Evolutionary conservation across 257 asterid species (phyloP).

Genomic region (Verbascum thapsus): DNA sequence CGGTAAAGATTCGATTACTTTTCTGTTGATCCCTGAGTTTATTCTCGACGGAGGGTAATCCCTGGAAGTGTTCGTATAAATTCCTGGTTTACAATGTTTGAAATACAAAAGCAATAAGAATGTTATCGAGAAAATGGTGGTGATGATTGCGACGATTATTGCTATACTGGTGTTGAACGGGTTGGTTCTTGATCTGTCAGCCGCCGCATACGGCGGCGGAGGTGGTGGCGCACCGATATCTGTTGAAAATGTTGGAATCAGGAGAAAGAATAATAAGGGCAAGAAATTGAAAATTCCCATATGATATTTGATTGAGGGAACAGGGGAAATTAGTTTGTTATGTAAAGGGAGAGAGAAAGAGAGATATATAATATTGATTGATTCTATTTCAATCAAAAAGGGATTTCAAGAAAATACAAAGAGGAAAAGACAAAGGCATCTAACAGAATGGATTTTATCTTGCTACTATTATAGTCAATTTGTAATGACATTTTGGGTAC

Average conservation of each 20-base stretch:
- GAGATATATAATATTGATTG: too few relatives aligned
- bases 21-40: slow-evolving; percentile 56
- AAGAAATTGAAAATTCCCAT: slow-evolving; percentile 41
- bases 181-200: slow-evolving; percentile 14
- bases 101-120: slow-evolving; percentile 63
- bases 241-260: too few relatives aligned
- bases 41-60: slow-evolving; percentile 36
- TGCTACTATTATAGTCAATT: slow-evolving; percentile 39
- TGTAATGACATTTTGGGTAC: slow-evolving; percentile 25
- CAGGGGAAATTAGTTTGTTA: slow-evolving; percentile 18
- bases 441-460: slow-evolving; percentile 33
- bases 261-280: slow-evolving; percentile 28
- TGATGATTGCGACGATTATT: slow-evolving; percentile 51
- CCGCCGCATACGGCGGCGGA: slow-evolving; percentile 30
- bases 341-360: slow-evolving; percentile 26
- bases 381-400: slow-evolving; percentile 21
- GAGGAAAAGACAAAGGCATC: slow-evolving; percentile 40
- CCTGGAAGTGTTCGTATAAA: neutral
- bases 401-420: slow-evolving; percentile 32
- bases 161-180: slow-evolving; percentile 62
- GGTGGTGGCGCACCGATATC: too few relatives aligned
- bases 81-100: slow-evolving; percentile 76
- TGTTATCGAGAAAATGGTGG: slow-evolving; percentile 62
- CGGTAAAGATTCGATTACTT: slow-evolving; percentile 61
- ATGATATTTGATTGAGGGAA: slow-evolving; percentile 14